A percentile compares a stretch with the other conserved stretches of the same genome.
phyloP scores from a whole-genome alignment of 78 protist species.

The Dictyostelium discoideum region dicty_2.7 NC_007090.3:1750001-1750500 shows the following conservation, averaged over 20 bases:
- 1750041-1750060: conserved; percentile 54
- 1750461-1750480: not conserved
- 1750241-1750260: conserved; percentile 40
- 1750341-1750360: conserved; percentile 41
- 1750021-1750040: not conserved
- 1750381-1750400: not conserved
- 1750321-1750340: conserved; percentile 58
- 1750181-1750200: conserved; percentile 60
- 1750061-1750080: conserved; percentile 13
- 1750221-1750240: conserved; percentile 26
- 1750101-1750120: not conserved
- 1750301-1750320: conserved; percentile 28
- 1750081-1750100: conserved; percentile 3
- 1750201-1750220: conserved; percentile 63
- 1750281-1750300: conserved; percentile 27
- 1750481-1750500: conserved; percentile 46
- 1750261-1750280: conserved; percentile 1
- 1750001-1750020: not conserved
- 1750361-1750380: conserved; percentile 7
- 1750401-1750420: not conserved
- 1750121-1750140: not conserved
- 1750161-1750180: conserved; percentile 5
- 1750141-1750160: not conserved
- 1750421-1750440: not conserved
- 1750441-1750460: not conserved